Conservation (phyloP, 1,284 basidiomycete genomes). For the Sporisorium scitamineum region DNA sequence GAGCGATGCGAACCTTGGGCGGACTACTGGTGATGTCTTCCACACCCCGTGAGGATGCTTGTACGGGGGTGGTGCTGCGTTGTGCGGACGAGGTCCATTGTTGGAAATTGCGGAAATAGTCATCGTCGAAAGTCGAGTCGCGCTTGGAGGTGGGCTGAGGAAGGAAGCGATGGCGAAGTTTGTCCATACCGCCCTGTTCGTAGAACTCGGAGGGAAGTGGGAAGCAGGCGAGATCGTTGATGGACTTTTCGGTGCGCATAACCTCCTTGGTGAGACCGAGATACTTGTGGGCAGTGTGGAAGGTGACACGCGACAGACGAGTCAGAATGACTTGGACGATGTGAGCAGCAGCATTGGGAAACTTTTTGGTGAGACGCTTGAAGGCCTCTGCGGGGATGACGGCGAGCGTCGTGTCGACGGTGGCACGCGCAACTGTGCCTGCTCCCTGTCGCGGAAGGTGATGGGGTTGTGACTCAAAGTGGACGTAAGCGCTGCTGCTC, state of each 20-base stretch:
- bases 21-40: conserved; percentile 13
- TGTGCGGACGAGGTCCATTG: conserved; percentile 38
- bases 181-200: conserved; percentile 89
- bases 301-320: conserved; percentile 94
- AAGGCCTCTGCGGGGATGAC: conserved; percentile 99
- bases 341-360: conserved; percentile 94
- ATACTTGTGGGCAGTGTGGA: conserved; percentile 93
- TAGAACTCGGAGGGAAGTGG: conserved; percentile 92
- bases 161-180: conserved; percentile 82
- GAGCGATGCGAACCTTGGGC: conserved; percentile 27
- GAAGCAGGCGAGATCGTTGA: conserved; percentile 95
- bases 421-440: conserved; percentile 81
- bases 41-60: neutral
- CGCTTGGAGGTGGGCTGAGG: conserved; percentile 48
- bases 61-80: conserved; percentile 43
- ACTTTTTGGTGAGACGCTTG: conserved; percentile 87
- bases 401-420: conserved; percentile 93
- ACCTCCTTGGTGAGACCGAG: conserved; percentile 95
- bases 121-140: conserved; percentile 46
- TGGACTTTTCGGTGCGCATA: conserved; percentile 92
- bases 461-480: conserved; percentile 16
- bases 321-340: conserved; percentile 98
- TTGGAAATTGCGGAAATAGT: conserved; percentile 54
- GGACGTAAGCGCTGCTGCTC: conserved; percentile 42
- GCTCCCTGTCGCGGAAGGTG: conserved; percentile 40